Evolutionary conservation across 2,329 filamentous ascomycete genomes (phyloP).

Genomic region (Ilyonectria robusta): DNA sequence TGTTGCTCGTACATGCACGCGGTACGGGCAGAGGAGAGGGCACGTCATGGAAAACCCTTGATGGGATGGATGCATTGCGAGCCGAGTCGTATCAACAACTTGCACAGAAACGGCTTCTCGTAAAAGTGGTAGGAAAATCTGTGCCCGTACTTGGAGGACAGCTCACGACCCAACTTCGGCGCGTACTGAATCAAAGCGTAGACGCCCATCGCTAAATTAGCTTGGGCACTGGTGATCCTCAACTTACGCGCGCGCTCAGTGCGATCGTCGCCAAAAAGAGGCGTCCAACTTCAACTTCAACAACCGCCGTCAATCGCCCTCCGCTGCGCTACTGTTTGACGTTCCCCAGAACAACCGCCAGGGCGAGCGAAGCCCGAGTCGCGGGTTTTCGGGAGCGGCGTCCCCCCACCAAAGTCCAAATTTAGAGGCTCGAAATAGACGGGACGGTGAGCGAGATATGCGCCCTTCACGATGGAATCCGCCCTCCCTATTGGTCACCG

Average conservation of each 20-base stretch:
- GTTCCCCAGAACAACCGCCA: not conserved
- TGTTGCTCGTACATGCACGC: not conserved
- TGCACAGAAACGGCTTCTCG: too few species aligned
- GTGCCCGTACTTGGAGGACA: not conserved
- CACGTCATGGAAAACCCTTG: not conserved
- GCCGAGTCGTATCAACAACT: not conserved
- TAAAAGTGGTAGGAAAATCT: not conserved
- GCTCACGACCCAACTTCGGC: not conserved
- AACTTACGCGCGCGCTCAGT: not conserved
- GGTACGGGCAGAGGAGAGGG: not conserved
- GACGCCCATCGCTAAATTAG: not conserved
- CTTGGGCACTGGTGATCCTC: not conserved
- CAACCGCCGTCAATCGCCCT: not conserved
- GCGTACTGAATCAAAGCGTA: not conserved
- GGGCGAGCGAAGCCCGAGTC: not conserved
- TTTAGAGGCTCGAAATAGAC: not conserved
- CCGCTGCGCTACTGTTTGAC: not conserved
- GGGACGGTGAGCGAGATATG: slow-evolving; percentile 1
- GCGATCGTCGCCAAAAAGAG: not conserved
- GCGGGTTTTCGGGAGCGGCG: not conserved
- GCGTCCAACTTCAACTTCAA: not conserved
- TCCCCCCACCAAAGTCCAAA: slow-evolving; percentile 1
- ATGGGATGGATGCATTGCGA: not conserved
- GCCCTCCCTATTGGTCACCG: not conserved
- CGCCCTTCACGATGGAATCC: not conserved